These are phyloP conservation scores for Tolypocladium guangdongense DNA, from an alignment of 2,329 filamentous ascomycete genomes.

Conservation along the genomic window DNA sequence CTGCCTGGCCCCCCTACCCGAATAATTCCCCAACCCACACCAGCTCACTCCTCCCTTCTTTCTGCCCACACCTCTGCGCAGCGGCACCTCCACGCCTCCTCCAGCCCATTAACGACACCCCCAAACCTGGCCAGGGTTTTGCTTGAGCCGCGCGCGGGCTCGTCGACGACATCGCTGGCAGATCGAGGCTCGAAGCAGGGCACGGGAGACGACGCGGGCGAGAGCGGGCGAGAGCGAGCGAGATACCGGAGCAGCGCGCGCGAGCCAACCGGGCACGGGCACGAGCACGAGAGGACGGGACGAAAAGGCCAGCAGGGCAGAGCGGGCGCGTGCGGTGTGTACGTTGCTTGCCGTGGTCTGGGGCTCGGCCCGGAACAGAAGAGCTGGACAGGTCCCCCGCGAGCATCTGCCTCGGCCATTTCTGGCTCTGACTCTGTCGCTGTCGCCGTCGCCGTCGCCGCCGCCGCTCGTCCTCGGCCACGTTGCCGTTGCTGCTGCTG, in stretches of 20 bases:
- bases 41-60: conserved; percentile 13
- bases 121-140: conserved; percentile 19
- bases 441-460: neutral
- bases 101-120: conserved; percentile 31
- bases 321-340: neutral
- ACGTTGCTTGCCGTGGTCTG: neutral
- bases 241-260: neutral
- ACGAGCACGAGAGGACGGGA: neutral
- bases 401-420: too few species aligned
- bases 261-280: neutral
- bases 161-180: conserved; percentile 4
- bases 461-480: neutral
- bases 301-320: neutral
- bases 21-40: conserved; percentile 12
- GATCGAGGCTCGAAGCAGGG: conserved; percentile 3
- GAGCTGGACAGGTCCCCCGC: too few species aligned
- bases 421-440: neutral
- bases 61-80: conserved; percentile 24
- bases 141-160: conserved; percentile 8
- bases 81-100: conserved; percentile 27
- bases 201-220: conserved; percentile 1
- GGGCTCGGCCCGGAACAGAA: neutral
- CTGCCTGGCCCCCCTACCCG: conserved; percentile 6
- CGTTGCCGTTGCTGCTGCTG: neutral
- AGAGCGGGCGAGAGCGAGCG: neutral